Evolutionary conservation across 1,284 basidiomycete genomes (phyloP).

Genomic region (Pyrrhoderma noxium): DNA sequence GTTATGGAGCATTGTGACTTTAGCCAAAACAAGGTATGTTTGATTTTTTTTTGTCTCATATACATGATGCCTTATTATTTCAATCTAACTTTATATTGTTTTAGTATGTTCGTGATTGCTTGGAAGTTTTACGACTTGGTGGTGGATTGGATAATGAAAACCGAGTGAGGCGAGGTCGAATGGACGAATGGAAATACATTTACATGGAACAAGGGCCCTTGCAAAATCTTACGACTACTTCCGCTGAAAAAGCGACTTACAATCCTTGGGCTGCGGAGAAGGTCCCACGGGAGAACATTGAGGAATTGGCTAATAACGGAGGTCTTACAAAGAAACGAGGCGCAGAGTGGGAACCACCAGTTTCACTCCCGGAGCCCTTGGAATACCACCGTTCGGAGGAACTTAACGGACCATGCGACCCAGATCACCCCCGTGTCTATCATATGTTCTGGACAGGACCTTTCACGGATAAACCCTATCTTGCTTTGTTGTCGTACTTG

Average conservation of each 20-base stretch:
- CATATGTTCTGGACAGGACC: slow-evolving; percentile 85
- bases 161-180: slow-evolving; percentile 49
- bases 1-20: slow-evolving; percentile 89
- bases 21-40: slow-evolving; percentile 62
- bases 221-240: slow-evolving; percentile 30
- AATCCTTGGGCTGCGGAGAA: slow-evolving; percentile 17
- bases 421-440: slow-evolving; percentile 64
- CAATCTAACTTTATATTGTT: neutral
- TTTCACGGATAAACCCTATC: slow-evolving; percentile 81
- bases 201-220: slow-evolving; percentile 48
- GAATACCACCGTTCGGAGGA: slow-evolving; percentile 50
- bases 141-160: slow-evolving; percentile 57
- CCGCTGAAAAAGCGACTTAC: slow-evolving; percentile 16
- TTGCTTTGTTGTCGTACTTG: slow-evolving; percentile 71
- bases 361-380: slow-evolving; percentile 32
- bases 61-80: neutral
- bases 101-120: slow-evolving; percentile 71
- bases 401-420: slow-evolving; percentile 54
- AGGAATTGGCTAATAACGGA: slow-evolving; percentile 20
- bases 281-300: slow-evolving; percentile 1
- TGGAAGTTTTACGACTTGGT: slow-evolving; percentile 64
- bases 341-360: slow-evolving; percentile 40
- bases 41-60: slow-evolving; percentile 1
- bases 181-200: slow-evolving; percentile 58
- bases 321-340: slow-evolving; percentile 34